Evolutionary conservation across 805 yeast species (phyloP).

Genomic region (Candida vaughaniae): DNA sequence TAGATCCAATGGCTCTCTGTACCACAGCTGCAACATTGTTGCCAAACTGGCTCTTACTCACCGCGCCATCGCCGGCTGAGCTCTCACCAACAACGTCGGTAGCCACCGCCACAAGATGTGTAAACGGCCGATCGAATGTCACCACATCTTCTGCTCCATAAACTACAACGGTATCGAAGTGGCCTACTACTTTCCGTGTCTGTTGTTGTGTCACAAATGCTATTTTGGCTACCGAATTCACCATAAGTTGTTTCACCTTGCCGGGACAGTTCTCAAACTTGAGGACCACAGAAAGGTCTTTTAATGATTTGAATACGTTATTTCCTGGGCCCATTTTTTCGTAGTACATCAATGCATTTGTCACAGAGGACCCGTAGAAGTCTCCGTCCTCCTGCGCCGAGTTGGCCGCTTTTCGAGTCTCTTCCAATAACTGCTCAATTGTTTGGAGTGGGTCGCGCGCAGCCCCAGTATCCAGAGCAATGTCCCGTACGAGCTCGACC

Average conservation of each 20-base stretch:
- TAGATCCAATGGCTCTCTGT: not conserved
- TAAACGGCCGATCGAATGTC: too few relatives aligned
- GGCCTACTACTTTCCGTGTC: not conserved
- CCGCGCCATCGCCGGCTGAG: too few relatives aligned
- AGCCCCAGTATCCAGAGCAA: not conserved
- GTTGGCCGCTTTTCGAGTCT: not conserved
- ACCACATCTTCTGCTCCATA: constrained; percentile 1
- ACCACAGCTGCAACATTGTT: not conserved
- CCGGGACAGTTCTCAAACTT: constrained; percentile 3
- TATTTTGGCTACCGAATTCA: constrained; percentile 2
- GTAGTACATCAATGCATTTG: constrained; percentile 2
- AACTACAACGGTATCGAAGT: constrained; percentile 6
- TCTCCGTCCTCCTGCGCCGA: constrained; percentile 1
- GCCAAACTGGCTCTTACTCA: too few relatives aligned
- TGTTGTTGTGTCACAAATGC: constrained; percentile 1
- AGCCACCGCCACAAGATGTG: too few relatives aligned
- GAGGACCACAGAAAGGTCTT: constrained; percentile 1
- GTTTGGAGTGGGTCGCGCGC: constrained; percentile 3
- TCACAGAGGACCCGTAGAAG: not conserved
- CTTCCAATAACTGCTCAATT: constrained; percentile 2
- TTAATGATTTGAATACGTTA: not conserved
- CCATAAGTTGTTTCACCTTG: constrained; percentile 3
- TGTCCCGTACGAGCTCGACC: not conserved
- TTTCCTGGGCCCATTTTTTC: not conserved
- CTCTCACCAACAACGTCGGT: too few relatives aligned